Base-by-base conservation (phyloP, 129 eudicot genomes). In the Apium graveolens region DNA sequence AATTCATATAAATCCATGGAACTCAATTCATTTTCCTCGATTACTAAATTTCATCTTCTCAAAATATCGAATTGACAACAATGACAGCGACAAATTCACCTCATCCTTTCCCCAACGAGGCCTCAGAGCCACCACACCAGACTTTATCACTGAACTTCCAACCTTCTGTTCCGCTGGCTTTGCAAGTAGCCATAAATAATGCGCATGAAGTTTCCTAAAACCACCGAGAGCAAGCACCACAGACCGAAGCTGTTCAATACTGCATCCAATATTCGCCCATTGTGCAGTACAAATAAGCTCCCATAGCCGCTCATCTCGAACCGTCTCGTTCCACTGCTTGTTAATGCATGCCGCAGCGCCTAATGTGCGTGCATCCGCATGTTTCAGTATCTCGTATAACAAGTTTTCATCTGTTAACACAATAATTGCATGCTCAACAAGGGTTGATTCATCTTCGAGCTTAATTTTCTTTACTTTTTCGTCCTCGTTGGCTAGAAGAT, bases 61-160 rank as follows among this genome's bases (percentile, higher is more conserved):
- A 51, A 78, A 94, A 83, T 84, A 91, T 63, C 89, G 88, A 75
- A 91, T 91, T 34, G 97, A 91, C 37, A 94, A 90, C 51, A 94
- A 86, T 29, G 96, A 91, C 7, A 94, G 80, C 0, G 93, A 94
- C 18, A 94, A 85, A 68, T 94, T 86, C 77, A 89, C 88, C 90
- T 94, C 98, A 39, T 94, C 96, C 89, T 90, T 94, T 27, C 97
- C 98, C 97, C 97, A 91, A 44, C 94, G 86, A 63, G 84, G 82
- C 51, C 80, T 85, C 38, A 42, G 43, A 5, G 82, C 76, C 38
- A 35, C 75, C 55, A 37, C 44, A 55, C 26, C 27, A 11, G 80
- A 84, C 20, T 6, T 46, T 46, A 7, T 81, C 17, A 44, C 48
- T 16, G 48, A 11, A 44, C 48, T 44, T 16, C 7, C 78, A 46